Evolutionary conservation across 2,329 filamentous ascomycete species (phyloP), one percentile per base, ranked within the genome.

Genomic region (Epicoccum nigrum): DNA sequence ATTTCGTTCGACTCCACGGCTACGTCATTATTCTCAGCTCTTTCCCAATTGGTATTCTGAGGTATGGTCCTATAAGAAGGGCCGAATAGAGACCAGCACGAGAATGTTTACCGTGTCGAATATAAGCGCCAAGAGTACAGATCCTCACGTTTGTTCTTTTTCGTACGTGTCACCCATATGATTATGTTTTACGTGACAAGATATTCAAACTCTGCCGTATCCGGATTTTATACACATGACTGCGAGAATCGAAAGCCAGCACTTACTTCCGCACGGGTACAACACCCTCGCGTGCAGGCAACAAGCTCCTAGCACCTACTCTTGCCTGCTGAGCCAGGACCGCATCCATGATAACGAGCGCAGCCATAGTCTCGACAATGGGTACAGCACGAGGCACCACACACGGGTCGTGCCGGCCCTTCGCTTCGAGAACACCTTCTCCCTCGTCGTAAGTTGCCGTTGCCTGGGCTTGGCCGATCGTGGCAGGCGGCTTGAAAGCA

Each of bases 401-500:
- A 67, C 90, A 95, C 3, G 94, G 92, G 70, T 97, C 93, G 73
- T 97, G 93, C 52, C 94, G 82, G 17, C 94, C 94, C 83, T 97
- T 97, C 42, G 92, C 92, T 56, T 92, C 90, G 27, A 97, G 80
- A 3, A 84, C 77, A 42, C 94, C 94, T 59, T 89, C 85, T 8
- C 81, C 77, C 37, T 87, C 88, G 54, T 88, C 87, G 74, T 95
- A 97, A 8, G 84, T 88, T 7, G 87, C 86, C 0, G 94, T 97
- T 12, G 81, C 82, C 78, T 97, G 93, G 34, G 89, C 88, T 76
- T 93, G 88, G 37, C 90, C 88, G 69, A 97, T 97, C 3, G 94
- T 97, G 23, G 93, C 92, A 2, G 93, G 86, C 8, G 93, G 90
- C 82, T 97, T 97, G 85, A 97, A 97, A 13, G 85, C 92, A 4